Conservation (phyloP, 352 stramenopile genomes). For the Globisporangium cederbergense region DNA sequence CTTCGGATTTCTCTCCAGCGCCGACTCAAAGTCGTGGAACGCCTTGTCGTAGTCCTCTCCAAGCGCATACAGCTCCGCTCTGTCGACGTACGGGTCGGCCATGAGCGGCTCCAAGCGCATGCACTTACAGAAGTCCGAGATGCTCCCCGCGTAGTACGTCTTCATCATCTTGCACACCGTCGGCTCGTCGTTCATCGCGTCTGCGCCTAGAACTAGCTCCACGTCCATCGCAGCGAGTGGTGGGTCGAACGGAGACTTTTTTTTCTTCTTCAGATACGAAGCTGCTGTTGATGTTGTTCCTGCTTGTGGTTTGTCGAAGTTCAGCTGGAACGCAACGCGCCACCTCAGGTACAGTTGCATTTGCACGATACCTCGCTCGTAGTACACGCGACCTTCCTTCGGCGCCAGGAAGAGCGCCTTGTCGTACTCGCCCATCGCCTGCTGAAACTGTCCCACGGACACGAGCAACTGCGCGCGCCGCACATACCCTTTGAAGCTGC, state of each 20-base stretch:
- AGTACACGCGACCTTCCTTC: constrained; percentile 59
- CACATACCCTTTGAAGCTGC: constrained; percentile 59
- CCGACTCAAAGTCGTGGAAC: constrained; percentile 56
- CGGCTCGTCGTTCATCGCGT: constrained; percentile 48
- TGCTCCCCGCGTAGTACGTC: constrained; percentile 36
- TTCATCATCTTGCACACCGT: constrained; percentile 55
- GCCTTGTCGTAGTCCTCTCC: constrained; percentile 59
- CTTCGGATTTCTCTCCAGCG: constrained; percentile 46
- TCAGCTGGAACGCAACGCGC: constrained; percentile 47
- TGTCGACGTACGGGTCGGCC: constrained; percentile 61
- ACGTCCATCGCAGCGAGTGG: constrained; percentile 39
- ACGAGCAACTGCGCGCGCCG: constrained; percentile 65
- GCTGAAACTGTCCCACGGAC: constrained; percentile 36
- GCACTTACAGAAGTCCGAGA: constrained; percentile 59
- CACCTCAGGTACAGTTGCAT: constrained; percentile 70
- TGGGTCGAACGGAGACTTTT: constrained; percentile 40
- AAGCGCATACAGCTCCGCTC: constrained; percentile 60
- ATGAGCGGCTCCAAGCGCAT: constrained; percentile 56
- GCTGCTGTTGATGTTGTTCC: not conserved
- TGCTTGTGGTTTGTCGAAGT: constrained; percentile 25
- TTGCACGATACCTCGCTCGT: constrained; percentile 69
- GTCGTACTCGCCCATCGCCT: constrained; percentile 63
- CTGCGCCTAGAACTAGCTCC: constrained; percentile 34
- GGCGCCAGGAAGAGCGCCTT: constrained; percentile 51
- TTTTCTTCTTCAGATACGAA: constrained; percentile 7